Conservation (phyloP, 768 basidiomycete species). For the Leucosporidium yakuticum region DNA sequence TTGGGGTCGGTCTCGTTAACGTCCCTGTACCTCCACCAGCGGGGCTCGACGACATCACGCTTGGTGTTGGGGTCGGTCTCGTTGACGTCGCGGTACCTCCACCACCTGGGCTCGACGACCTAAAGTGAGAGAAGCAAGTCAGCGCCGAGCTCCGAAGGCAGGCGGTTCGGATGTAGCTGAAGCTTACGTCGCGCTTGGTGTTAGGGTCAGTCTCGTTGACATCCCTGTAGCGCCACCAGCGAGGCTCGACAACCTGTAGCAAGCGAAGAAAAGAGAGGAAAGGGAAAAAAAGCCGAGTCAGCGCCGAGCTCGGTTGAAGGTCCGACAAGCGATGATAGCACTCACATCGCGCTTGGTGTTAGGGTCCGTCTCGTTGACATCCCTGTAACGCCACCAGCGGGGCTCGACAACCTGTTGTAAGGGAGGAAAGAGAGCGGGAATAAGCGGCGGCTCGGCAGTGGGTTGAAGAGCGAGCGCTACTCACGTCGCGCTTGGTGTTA, state of each 20-base stretch:
- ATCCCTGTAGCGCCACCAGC: neutral
- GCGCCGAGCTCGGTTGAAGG: neutral
- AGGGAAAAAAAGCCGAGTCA: no score
- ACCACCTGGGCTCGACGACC: neutral
- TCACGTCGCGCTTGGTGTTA: neutral
- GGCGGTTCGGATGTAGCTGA: neutral
- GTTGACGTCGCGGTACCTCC: neutral
- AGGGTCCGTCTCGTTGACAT: neutral
- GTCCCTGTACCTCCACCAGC: neutral
- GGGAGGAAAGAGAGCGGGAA: no score
- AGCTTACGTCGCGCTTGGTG: constrained; percentile 12
- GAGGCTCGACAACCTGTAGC: neutral
- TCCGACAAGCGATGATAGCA: neutral
- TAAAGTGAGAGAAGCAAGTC: no score
- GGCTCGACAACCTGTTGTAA: neutral
- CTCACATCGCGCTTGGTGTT: constrained; percentile 9
- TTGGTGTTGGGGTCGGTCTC: neutral
- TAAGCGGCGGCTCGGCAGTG: neutral
- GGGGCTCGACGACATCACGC: constrained; percentile 1
- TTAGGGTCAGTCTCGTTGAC: neutral
- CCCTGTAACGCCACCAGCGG: neutral
- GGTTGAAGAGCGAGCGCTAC: no score
- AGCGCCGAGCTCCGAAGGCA: neutral
- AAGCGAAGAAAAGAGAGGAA: no score
- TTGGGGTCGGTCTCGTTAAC: neutral